Conservation (phyloP, 805 yeast genomes). For the Kockiozyma suomiensis region DNA sequence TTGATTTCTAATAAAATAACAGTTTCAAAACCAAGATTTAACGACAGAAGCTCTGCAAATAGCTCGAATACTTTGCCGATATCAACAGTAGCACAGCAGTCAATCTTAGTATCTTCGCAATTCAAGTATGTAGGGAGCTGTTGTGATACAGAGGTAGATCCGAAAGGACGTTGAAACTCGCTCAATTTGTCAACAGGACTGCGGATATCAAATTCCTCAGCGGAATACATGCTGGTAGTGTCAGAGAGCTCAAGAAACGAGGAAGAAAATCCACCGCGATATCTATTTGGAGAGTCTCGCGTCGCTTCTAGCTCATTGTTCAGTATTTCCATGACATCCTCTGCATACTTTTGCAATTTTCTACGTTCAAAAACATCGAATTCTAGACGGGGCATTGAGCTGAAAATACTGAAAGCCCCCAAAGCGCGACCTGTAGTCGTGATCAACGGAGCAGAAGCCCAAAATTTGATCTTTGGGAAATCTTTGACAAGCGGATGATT, state of each 20-base stretch:
- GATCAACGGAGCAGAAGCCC: conserved; percentile 62
- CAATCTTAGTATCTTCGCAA: neutral
- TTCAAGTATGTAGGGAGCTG: no score
- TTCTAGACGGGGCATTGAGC: conserved; percentile 11
- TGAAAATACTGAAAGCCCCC: conserved; percentile 27
- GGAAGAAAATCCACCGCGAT: neutral
- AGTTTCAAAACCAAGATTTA: conserved; percentile 6
- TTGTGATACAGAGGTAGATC: no score
- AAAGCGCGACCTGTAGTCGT: conserved; percentile 11
- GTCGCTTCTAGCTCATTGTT: conserved; percentile 1
- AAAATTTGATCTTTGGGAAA: conserved; percentile 61
- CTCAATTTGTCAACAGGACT: neutral
- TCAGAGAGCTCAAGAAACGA: neutral
- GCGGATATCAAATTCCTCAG: conserved; percentile 16
- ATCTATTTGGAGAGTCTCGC: neutral
- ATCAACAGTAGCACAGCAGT: neutral
- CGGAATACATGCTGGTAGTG: conserved; percentile 6
- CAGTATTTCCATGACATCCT: neutral
- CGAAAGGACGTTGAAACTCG: neutral
- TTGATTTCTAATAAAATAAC: conserved; percentile 10
- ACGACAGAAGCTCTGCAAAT: conserved; percentile 12
- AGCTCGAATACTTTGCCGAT: conserved; percentile 5
- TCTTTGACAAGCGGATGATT: conserved; percentile 66
- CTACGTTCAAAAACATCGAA: conserved; percentile 1
- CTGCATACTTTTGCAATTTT: conserved; percentile 17